phyloP scores from a whole-genome alignment of 1,284 basidiomycete species.

The Trichosporon coremiiforme region DNA sequence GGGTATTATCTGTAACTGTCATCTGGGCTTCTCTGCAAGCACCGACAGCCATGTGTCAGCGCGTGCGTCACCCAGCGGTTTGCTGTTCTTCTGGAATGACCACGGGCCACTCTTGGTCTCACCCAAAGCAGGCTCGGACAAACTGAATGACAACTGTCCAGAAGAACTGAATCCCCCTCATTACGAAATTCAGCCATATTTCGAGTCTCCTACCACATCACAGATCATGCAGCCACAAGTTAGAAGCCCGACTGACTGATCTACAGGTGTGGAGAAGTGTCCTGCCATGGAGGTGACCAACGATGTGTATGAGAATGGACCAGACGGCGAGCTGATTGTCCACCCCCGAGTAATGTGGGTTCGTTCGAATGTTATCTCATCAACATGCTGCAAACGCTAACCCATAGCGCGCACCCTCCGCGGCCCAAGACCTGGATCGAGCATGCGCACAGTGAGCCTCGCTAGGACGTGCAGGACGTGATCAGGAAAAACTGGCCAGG shows the following conservation, averaged over 20 bases:
- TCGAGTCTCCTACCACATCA: too few species aligned
- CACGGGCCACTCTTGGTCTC: background rate
- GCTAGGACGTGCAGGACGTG: background rate
- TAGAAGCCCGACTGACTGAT: slow-evolving; percentile 4
- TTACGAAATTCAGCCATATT: background rate
- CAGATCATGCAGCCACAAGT: background rate
- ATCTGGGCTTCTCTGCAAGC: background rate
- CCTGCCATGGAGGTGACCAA: slow-evolving; percentile 32
- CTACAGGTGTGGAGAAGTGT: slow-evolving; percentile 26
- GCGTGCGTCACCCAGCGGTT: background rate
- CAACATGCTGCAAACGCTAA: background rate
- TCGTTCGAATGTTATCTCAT: background rate
- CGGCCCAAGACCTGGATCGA: slow-evolving; percentile 7
- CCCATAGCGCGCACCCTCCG: background rate
- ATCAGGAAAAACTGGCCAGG: background rate
- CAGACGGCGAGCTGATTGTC: background rate
- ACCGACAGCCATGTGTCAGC: background rate
- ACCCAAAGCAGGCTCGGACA: background rate
- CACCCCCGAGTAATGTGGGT: slow-evolving; percentile 15
- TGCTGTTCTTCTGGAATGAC: background rate
- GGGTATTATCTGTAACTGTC: background rate
- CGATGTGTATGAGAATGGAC: slow-evolving; percentile 11
- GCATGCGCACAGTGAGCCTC: background rate
- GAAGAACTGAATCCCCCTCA: background rate
- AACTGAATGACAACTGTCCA: background rate